phyloP scores from a whole-genome alignment of 2,329 filamentous ascomycete genomes.

The Thielaviopsis musarum region DNA sequence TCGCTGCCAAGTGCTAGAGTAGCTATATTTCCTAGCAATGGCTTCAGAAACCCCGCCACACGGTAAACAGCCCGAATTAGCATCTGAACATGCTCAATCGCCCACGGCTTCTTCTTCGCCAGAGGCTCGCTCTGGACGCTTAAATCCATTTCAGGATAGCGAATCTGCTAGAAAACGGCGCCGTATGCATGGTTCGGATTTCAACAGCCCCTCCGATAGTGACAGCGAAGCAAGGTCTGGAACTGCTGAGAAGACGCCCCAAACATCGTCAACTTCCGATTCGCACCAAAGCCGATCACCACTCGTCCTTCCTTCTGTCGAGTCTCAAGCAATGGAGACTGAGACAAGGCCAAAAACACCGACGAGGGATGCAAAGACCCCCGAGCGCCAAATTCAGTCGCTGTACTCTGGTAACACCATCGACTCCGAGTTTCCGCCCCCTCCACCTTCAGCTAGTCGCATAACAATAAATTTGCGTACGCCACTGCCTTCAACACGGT shows the following conservation, averaged over 20 bases:
- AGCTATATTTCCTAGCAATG: not conserved
- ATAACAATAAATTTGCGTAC: not conserved
- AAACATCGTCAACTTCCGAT: slow-evolving; percentile 14
- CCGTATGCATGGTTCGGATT: slow-evolving; percentile 39
- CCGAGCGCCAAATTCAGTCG: not conserved
- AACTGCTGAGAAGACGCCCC: slow-evolving; percentile 21
- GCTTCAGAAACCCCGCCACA: not conserved
- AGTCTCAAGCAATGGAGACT: slow-evolving; percentile 23
- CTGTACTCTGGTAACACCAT: not conserved
- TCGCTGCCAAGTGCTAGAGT: not conserved
- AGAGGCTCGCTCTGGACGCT: slow-evolving; percentile 44
- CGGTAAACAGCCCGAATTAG: not conserved
- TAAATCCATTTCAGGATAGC: slow-evolving; percentile 46
- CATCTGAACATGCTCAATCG: slow-evolving; percentile 14
- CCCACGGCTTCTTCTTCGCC: slow-evolving; percentile 38
- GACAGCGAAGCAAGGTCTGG: slow-evolving; percentile 22
- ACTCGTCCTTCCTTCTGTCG: slow-evolving; percentile 27
- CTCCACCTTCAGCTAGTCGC: not conserved
- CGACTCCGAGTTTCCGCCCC: not conserved
- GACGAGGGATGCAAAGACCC: not conserved
- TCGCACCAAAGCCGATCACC: slow-evolving; percentile 1
- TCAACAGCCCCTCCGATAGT: slow-evolving; percentile 34
- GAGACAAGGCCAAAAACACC: not conserved
- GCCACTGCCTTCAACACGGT: not conserved
- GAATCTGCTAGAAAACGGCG: slow-evolving; percentile 44